Percentiles rank a stretch among this genome's conserved stretches.
These are phyloP conservation scores for Russula olivacea DNA, from an alignment of 768 basidiomycete species.

Conservation along the genomic window DNA sequence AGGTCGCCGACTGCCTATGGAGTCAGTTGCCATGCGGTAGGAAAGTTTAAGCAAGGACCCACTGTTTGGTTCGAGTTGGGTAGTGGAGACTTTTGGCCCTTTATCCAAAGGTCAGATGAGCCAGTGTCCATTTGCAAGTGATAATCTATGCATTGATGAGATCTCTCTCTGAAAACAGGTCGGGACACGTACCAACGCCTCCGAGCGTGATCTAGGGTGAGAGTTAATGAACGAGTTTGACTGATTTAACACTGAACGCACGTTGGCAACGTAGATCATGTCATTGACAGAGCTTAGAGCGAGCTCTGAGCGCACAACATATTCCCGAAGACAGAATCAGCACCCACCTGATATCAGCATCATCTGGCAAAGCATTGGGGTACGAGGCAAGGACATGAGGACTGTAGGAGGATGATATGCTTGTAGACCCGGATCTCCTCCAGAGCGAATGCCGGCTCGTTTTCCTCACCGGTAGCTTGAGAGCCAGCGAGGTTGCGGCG, in stretches of 20 bases:
- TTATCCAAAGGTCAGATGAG: conserved; percentile 76
- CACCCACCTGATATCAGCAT: conserved; percentile 41
- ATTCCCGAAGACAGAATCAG: not conserved
- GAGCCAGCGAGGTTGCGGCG: conserved; percentile 39
- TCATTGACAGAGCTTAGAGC: conserved; percentile 59
- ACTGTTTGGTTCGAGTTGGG: conserved; percentile 49
- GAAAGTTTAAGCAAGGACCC: conserved; percentile 24
- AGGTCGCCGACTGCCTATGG: conserved; percentile 25
- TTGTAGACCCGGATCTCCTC: conserved; percentile 35
- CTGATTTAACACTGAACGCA: conserved; percentile 34
- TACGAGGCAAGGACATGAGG: conserved; percentile 31
- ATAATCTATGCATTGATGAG: conserved; percentile 43
- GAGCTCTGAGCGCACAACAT: not conserved
- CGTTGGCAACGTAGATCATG: conserved; percentile 73
- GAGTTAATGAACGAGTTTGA: conserved; percentile 5
- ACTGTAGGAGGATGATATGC: conserved; percentile 24
- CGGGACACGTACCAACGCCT: conserved; percentile 43
- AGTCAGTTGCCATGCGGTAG: conserved; percentile 22
- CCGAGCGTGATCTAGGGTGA: conserved; percentile 58
- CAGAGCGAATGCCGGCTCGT: conserved; percentile 34
- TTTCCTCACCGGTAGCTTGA: conserved; percentile 45
- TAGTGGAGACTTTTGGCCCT: conserved; percentile 42
- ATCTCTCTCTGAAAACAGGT: not conserved
- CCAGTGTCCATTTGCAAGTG: conserved; percentile 80
- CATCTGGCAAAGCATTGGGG: conserved; percentile 24